Percentiles rank a stretch among this genome's conserved stretches.
These are phyloP conservation scores for Saccharomyces hybrid DNA, from an alignment of 1,139 yeast species.

Conservation along the genomic window DNA sequence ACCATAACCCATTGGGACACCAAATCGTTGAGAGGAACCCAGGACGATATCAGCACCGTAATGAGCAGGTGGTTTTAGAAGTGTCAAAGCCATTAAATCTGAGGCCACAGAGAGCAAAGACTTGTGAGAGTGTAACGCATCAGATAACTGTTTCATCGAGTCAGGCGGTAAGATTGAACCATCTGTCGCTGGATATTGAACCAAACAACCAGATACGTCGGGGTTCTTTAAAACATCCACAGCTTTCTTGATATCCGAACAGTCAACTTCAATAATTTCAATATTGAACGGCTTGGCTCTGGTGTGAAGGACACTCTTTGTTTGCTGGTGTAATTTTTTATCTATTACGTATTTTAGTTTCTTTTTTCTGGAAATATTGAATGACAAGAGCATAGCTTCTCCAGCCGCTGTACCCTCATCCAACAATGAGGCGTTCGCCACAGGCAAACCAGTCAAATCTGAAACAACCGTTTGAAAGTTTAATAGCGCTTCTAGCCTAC, in stretches of 20 bases:
- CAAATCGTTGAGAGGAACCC: constrained; percentile 92
- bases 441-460: constrained; percentile 84
- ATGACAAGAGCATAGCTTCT: constrained; percentile 89
- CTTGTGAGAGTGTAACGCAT: constrained; percentile 59
- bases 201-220: constrained; percentile 70
- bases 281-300: constrained; percentile 74
- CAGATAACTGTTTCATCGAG: constrained; percentile 49
- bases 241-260: constrained; percentile 27
- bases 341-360: constrained; percentile 67
- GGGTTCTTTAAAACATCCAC: constrained; percentile 4
- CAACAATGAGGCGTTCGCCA: constrained; percentile 87
- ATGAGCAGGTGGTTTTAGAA: constrained; percentile 73
- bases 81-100: constrained; percentile 80
- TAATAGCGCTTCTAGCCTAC: constrained; percentile 80
- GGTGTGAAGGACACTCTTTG: constrained; percentile 66
- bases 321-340: constrained; percentile 73
- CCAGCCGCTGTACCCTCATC: constrained; percentile 99
- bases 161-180: constrained; percentile 54
- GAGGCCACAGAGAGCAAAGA: constrained; percentile 82
- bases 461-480: constrained; percentile 86
- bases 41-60: constrained; percentile 91
- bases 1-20: constrained; percentile 96
- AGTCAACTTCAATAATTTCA: constrained; percentile 52
- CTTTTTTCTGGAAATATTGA: constrained; percentile 60
- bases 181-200: constrained; percentile 86